Percentiles rank a stretch among this genome's conserved stretches.
These are phyloP conservation scores for Penicillium corylophilum DNA, from an alignment of 2,329 filamentous ascomycete genomes.

Conservation along the genomic window DNA sequence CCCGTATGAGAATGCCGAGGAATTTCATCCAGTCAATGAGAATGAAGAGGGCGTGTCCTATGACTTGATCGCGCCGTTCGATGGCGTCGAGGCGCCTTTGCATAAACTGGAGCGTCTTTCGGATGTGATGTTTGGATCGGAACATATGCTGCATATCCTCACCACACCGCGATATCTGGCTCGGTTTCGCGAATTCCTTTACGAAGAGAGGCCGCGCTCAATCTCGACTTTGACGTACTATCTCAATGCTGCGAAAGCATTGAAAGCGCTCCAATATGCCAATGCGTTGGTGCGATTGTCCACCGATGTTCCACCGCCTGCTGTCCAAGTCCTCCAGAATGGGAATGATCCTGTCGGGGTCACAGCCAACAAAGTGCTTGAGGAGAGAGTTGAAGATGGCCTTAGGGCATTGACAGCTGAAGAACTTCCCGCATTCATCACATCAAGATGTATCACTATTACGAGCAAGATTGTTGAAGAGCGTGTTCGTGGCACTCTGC, in stretches of 20 bases:
- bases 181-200: slow-evolving; percentile 67
- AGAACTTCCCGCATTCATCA: slow-evolving; percentile 70
- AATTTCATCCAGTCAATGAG: slow-evolving; percentile 33
- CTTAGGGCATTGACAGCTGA: slow-evolving; percentile 65
- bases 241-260: slow-evolving; percentile 67
- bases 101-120: slow-evolving; percentile 64
- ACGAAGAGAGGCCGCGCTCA: slow-evolving; percentile 59
- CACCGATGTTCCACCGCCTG: slow-evolving; percentile 50
- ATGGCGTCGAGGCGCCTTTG: slow-evolving; percentile 25
- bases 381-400: slow-evolving; percentile 63
- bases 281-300: slow-evolving; percentile 66
- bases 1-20: slow-evolving; percentile 24
- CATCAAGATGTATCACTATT: slow-evolving; percentile 65
- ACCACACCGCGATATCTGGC: slow-evolving; percentile 61
- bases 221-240: slow-evolving; percentile 69
- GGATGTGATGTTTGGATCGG: slow-evolving; percentile 63
- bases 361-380: slow-evolving; percentile 59
- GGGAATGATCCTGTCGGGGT: slow-evolving; percentile 51
- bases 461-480: slow-evolving; percentile 69
- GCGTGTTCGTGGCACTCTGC: slow-evolving; percentile 66
- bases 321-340: slow-evolving; percentile 59
- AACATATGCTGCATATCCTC: slow-evolving; percentile 67
- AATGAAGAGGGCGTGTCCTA: slow-evolving; percentile 36
- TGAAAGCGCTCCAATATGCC: slow-evolving; percentile 68
- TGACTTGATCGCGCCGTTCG: slow-evolving; percentile 36